Evolutionary conservation across 495 filamentous ascomycete genomes (phyloP), one percentile per base, ranked within the genome.

Genomic region (Umbilicaria muhlenbergii): DNA sequence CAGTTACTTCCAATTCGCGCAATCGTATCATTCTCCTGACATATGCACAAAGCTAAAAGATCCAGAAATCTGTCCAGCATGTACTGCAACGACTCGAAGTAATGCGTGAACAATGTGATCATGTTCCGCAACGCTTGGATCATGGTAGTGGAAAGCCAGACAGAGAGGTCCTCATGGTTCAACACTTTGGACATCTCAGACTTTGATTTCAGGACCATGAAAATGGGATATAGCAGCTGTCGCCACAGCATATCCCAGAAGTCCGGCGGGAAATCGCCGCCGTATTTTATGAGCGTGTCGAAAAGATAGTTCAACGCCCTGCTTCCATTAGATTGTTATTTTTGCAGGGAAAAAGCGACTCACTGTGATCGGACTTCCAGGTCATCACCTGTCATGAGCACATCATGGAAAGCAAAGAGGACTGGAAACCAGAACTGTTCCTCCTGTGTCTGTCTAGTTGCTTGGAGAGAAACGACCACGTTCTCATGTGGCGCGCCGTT

Each of bases 61-160:
- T 96, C 88, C 33, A 99, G 66, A 55, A 96, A 94, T 19, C 89
- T 70, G 54, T 94, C 86, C 15, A 99, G 72, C 92, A 99, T 96
- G 57, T 93, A 89, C 58, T 95, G 86, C 19, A 99, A 64, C 0
- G 85, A 73, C 44, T 93, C 86, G 51, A 96, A 99, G 61, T 95
- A 96, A 59, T 99, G 91, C 0, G 91, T 99, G 56, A 99, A 96
- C 18, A 99, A 75, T 0, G 82, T 87, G 52, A 99, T 95, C 82
- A 99, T 94, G 62, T 94, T 96, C 38, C 91, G 77, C 49, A 99
- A 65, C 13, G 91, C 91, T 59, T 99, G 91, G 37, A 99, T 99
- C 87, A 99, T 96, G 15, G 91, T 99, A 0, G 91, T 99, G 11
- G 87, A 94, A 32, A 99, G 71, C 91, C 91, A 99, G n/a, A 99